phyloP scores from a whole-genome alignment of 2,329 filamentous ascomycete genomes.

The Fusarium nelsonii region DNA sequence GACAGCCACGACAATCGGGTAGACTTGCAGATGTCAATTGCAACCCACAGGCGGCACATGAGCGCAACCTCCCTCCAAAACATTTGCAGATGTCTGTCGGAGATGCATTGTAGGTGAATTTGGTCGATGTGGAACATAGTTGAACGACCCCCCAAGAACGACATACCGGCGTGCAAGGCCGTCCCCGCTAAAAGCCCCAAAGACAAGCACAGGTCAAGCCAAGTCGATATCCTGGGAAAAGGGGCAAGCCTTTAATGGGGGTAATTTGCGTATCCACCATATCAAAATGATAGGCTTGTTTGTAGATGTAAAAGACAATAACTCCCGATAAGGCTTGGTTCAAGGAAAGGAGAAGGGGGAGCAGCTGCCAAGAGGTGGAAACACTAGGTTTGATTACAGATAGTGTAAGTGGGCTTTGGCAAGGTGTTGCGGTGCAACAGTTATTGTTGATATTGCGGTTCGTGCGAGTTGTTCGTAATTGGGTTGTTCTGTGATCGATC shows the following conservation, averaged over 20 bases:
- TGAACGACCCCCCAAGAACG: not conserved
- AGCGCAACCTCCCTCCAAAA: not conserved
- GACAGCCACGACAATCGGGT: not conserved
- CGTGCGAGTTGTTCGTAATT: slow-evolving; percentile 6
- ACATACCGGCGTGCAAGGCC: slow-evolving; percentile 12
- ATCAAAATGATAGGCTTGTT: slow-evolving; percentile 43
- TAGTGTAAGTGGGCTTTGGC: slow-evolving; percentile 23
- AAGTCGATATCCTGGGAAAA: slow-evolving; percentile 41
- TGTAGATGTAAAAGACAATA: slow-evolving; percentile 27
- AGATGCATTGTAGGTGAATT: slow-evolving; percentile 18
- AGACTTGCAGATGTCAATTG: slow-evolving; percentile 6
- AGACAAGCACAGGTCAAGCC: slow-evolving; percentile 33
- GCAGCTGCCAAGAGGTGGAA: slow-evolving; percentile 22
- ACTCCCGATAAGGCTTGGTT: slow-evolving; percentile 10
- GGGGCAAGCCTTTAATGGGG: slow-evolving; percentile 41
- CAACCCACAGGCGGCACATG: not conserved
- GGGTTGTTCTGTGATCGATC: not conserved
- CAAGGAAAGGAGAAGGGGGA: slow-evolving; percentile 20
- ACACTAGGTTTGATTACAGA: slow-evolving; percentile 33
- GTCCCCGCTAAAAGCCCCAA: slow-evolving; percentile 36
- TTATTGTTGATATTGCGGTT: not conserved
- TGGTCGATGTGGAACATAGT: not conserved
- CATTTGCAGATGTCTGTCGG: slow-evolving; percentile 1
- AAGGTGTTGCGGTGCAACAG: slow-evolving; percentile 25
- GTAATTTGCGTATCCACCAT: slow-evolving; percentile 48